Evolutionary conservation across 108 stramenopile species (phyloP), one percentile per base, ranked within the genome.

Genomic region (Fragilaria radians): DNA sequence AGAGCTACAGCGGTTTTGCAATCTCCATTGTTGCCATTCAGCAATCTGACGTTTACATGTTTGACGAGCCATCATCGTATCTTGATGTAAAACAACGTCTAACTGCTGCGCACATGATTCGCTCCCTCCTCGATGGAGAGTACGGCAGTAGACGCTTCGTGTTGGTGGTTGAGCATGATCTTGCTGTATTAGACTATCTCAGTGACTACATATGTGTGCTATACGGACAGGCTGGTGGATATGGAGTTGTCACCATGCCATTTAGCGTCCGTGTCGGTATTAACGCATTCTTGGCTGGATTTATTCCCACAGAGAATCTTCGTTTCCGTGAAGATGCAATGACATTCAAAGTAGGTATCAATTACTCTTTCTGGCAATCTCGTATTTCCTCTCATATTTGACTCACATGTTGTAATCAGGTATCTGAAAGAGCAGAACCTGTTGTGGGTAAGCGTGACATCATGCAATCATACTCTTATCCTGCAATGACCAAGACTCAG

Each of bases 221-320:
- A 22, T 99, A 98, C 67, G 98, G 97, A 36, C 70, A 78, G 46
- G 84, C 96, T 7, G 93, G 92, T 50, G 99, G 89, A 18, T 99
- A 99, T 79, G 99, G 99, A 50, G 99, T 99, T 28, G 99, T 99
- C 18, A 99, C 99, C 56, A 99, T 97, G 99, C 99, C 97, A 19
- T 96, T 96, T 70, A 84, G 92, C 52, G 99, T 98, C 14, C 85
- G 96, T 18, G 93, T 93, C 42, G 99, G 97, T 57, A 99, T 99
- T 83, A 99, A 99, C 77, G 88, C 96, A 46, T 99, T 99, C 78
- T 77, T 99, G 61, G 95, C 97, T 1, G 97, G 99, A 24, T 99
- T 94, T 74, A 84, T 99, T 53, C 95, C 94, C 48, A 97, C 99
- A 23, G 99, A 99, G 83, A 99, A 99, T 71, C 66, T 99, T 55